Conservation (phyloP, 2,329 filamentous ascomycete species). For the Phyllosticta citriasiana region DNA sequence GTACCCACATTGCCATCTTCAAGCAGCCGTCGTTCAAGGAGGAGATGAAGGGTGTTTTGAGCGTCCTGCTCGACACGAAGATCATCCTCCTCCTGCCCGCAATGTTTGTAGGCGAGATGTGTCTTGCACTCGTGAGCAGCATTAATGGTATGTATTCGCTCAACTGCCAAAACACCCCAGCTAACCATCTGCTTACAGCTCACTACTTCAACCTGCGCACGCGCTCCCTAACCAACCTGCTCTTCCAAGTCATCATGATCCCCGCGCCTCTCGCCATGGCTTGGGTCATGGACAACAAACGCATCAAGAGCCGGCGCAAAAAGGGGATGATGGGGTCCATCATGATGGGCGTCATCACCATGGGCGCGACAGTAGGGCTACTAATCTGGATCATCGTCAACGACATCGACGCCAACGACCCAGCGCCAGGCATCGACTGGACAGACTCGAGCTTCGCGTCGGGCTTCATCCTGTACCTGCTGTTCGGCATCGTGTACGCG, state of each 20-base stretch:
- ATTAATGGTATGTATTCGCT: not conserved
- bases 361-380: not conserved
- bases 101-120: not conserved
- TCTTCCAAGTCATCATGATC: not conserved
- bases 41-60: conserved; percentile 13
- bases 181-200: not conserved
- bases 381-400: not conserved
- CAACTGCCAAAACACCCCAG: not conserved
- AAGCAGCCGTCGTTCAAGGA: conserved; percentile 9
- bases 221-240: not conserved
- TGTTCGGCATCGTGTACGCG: not conserved
- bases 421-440: not conserved
- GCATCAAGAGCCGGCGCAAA: not conserved
- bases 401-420: not conserved
- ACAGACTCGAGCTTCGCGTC: not conserved
- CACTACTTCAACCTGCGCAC: not conserved
- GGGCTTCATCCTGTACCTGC: not conserved
- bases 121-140: not conserved
- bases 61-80: conserved; percentile 11
- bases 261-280: not conserved
- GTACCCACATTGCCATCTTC: conserved; percentile 17
- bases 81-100: not conserved
- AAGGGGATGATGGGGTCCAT: not conserved
- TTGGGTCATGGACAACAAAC: not conserved
- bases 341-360: not conserved